Percentiles rank a stretch among this genome's conserved stretches.
Evolutionary conservation across 345 rosid species (phyloP).

Genomic region (Euphorbia pulcherrima): DNA sequence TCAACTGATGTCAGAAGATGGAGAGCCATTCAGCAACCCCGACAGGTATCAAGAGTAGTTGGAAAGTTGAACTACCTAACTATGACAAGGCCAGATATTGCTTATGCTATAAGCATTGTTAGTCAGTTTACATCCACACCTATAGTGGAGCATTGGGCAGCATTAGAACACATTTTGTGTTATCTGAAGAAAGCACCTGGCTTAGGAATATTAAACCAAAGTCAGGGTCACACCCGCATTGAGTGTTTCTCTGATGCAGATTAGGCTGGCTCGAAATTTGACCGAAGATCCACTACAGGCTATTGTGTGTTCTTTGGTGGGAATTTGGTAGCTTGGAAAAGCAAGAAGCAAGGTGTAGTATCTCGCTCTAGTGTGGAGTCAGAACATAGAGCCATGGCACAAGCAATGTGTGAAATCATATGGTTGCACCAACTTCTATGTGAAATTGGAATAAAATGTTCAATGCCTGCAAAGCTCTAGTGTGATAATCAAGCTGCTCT

Average conservation of each 20-base stretch:
- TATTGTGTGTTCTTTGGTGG: not conserved
- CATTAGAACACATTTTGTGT: not conserved
- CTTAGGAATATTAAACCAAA: not conserved
- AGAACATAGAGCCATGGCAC: no score
- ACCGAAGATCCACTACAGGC: not conserved
- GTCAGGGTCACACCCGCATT: not conserved
- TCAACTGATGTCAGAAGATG: not conserved
- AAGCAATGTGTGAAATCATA: not conserved
- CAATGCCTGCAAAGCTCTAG: not conserved
- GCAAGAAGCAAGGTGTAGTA: not conserved
- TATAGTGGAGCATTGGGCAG: not conserved
- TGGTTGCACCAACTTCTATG: not conserved
- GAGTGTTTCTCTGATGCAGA: not conserved
- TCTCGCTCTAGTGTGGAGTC: not conserved
- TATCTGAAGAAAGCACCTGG: not conserved
- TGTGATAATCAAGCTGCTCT: not conserved
- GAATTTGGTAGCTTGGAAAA: not conserved
- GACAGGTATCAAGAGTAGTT: not conserved
- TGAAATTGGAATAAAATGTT: not conserved
- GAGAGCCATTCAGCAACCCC: not conserved
- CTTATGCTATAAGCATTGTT: no score
- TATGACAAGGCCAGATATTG: no score
- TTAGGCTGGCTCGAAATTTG: not conserved
- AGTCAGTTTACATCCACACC: no score
- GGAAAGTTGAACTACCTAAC: not conserved